phyloP scores from a whole-genome alignment of 805 yeast genomes.

The Metschnikowia baotianmanensis region DNA sequence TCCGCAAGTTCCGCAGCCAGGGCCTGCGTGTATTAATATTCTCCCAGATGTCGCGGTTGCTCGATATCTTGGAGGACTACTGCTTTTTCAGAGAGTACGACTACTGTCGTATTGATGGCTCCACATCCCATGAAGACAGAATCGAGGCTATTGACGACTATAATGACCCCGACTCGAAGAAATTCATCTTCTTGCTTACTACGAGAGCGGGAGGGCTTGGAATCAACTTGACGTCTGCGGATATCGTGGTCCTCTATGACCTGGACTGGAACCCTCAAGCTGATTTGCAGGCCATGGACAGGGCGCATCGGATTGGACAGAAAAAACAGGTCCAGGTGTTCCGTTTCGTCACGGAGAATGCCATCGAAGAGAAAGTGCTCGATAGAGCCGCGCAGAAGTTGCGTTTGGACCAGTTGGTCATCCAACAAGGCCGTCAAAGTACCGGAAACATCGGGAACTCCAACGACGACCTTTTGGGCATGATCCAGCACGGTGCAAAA shows the following conservation, averaged over 20 bases:
- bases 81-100: slow-evolving; percentile 80
- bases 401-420: slow-evolving; percentile 89
- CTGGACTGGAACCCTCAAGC: slow-evolving; percentile 99
- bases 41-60: slow-evolving; percentile 88
- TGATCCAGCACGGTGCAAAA: slow-evolving; percentile 97
- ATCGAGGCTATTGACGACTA: slow-evolving; percentile 90
- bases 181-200: slow-evolving; percentile 81
- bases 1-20: slow-evolving; percentile 64
- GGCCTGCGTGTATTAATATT: slow-evolving; percentile 91
- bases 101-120: slow-evolving; percentile 92
- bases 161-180: slow-evolving; percentile 76
- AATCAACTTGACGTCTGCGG: slow-evolving; percentile 89
- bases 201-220: slow-evolving; percentile 98
- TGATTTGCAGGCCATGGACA: slow-evolving; percentile 96
- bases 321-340: slow-evolving; percentile 92
- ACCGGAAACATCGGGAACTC: slow-evolving; percentile 55
- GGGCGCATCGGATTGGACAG: slow-evolving; percentile 97
- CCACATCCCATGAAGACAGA: slow-evolving; percentile 90
- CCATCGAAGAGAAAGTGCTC: slow-evolving; percentile 93
- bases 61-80: slow-evolving; percentile 91
- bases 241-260: slow-evolving; percentile 82
- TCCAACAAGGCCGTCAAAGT: slow-evolving; percentile 66
- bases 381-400: slow-evolving; percentile 95
- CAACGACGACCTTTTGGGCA: slow-evolving; percentile 83
- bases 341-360: slow-evolving; percentile 91